Conservation (phyloP, 805 yeast genomes). For the Cyberlindnera amylophila region DNA sequence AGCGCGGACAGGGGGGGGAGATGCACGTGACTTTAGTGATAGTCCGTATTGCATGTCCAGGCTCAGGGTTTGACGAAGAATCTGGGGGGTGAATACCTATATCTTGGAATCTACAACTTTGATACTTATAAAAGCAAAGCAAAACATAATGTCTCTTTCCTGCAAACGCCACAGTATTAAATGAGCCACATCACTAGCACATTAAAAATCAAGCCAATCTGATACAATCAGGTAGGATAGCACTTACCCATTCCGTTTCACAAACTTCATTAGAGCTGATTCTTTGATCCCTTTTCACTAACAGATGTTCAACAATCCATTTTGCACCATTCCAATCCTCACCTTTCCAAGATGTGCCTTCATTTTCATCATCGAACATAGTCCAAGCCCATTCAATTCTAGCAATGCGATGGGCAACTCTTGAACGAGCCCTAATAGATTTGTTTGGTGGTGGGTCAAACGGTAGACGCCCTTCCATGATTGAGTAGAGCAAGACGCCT, state of each 20-base stretch:
- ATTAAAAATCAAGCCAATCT: neutral
- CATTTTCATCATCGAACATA: constrained; percentile 36
- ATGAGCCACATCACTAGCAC: neutral
- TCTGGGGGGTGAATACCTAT: too few relatives aligned
- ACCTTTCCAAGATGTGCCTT: constrained; percentile 15
- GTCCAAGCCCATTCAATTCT: constrained; percentile 91
- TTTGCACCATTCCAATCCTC: constrained; percentile 45
- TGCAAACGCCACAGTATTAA: too few relatives aligned
- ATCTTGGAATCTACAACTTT: too few relatives aligned
- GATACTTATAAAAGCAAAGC: too few relatives aligned
- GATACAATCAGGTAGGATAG: constrained; percentile 11
- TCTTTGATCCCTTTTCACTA: constrained; percentile 47
- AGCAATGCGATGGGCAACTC: constrained; percentile 85
- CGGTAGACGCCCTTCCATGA: constrained; percentile 84
- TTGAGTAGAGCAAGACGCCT: constrained; percentile 84
- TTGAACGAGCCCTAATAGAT: constrained; percentile 43
- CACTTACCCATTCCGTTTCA: constrained; percentile 34
- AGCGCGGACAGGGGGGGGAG: too few relatives aligned
- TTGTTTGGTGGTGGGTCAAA: constrained; percentile 77
- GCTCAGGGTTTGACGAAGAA: too few relatives aligned
- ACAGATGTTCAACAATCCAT: constrained; percentile 44
- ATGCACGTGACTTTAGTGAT: too few relatives aligned
- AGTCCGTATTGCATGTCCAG: too few relatives aligned
- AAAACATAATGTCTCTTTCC: too few relatives aligned
- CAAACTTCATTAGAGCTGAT: constrained; percentile 32